phyloP scores from a whole-genome alignment of 148 eudicot genomes.

The Heliamphora exappendiculata region DNA sequence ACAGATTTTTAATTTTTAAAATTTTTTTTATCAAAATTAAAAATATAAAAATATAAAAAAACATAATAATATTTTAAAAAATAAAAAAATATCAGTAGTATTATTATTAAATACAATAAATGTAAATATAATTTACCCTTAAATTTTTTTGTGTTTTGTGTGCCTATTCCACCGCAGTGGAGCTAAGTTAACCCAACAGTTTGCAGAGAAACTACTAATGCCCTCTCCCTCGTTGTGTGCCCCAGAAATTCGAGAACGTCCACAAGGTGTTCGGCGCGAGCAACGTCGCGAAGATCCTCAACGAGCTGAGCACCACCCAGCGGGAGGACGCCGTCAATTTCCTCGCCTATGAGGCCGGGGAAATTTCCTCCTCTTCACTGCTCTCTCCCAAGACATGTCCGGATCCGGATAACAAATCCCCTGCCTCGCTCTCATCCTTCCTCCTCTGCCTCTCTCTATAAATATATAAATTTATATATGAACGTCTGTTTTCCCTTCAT shows the following conservation, averaged over 20 bases:
- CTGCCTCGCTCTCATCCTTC: constrained; percentile 58
- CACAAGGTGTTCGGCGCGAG: constrained; percentile 88
- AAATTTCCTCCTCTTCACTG: neutral
- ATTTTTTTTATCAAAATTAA: no score
- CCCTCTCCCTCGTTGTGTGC: constrained; percentile 6
- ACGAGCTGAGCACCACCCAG: constrained; percentile 39
- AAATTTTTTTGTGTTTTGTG: no score
- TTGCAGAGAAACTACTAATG: no score
- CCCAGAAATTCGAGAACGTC: constrained; percentile 56
- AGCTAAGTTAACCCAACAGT: no score
- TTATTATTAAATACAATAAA: no score
- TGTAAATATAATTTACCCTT: no score
- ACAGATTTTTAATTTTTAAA: no score
- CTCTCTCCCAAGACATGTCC: neutral
- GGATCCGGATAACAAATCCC: constrained; percentile 25
- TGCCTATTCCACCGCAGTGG: constrained; percentile 83
- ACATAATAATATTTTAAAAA: no score
- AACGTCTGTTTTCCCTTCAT: neutral
- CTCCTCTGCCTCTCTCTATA: neutral
- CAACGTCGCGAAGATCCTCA: constrained; percentile 69
- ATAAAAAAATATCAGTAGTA: no score
- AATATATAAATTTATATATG: neutral
- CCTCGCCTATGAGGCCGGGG: constrained; percentile 70
- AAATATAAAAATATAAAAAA: no score
- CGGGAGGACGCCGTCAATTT: constrained; percentile 81